Evolutionary conservation across 2,329 filamentous ascomycete genomes (phyloP), one percentile per base, ranked within the genome.

Genomic region (Aureobasidium sp.): DNA sequence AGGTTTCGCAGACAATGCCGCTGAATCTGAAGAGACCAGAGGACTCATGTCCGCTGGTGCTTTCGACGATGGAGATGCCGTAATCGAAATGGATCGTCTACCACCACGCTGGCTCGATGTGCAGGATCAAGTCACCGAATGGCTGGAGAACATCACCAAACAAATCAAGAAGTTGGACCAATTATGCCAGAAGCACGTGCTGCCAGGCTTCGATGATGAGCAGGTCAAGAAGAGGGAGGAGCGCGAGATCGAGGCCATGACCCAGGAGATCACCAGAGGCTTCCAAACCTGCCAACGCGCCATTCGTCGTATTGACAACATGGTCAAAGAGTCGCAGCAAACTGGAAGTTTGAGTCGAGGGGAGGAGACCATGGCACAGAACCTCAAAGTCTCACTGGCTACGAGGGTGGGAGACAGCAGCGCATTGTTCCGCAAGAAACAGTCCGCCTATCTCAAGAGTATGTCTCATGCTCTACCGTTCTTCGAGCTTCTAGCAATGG

Each of bases 31-130:
- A 47, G 87, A 90, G 76, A 83, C 85, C 63, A 89, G 90, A 67
- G 92, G 93, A 44, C 88, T 99, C 70, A 89, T 99, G 73, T 89
- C 92, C 65, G 82, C 85, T 61, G 86, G 84, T 70, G 87, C 87
- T 69, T 92, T 89, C 73, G 69, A 71, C 20, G 89, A 95, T 74
- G 92, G 92, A 72, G 93, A 97, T 76, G 89, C 90, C 24, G 86
- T 99, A 63, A 97, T 99, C 70, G 94, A 99, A 79, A 97, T 99
- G 94, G 93, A 97, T 75, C 79, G 96, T 43, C 82, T 99, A 20
- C 94, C 94, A 27, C 94, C 94, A 59, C 87, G 94, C 64, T 99
- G 94, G 94, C 89, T 93, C 63, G 94, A 99, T 72, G 82, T 96
- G 63, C 92, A 92, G 70, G 94, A 97, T 73, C 92, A 97, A 73